Base-by-base conservation (phyloP, 2,329 filamentous ascomycete species). In the Colletotrichum eremochloae region DNA sequence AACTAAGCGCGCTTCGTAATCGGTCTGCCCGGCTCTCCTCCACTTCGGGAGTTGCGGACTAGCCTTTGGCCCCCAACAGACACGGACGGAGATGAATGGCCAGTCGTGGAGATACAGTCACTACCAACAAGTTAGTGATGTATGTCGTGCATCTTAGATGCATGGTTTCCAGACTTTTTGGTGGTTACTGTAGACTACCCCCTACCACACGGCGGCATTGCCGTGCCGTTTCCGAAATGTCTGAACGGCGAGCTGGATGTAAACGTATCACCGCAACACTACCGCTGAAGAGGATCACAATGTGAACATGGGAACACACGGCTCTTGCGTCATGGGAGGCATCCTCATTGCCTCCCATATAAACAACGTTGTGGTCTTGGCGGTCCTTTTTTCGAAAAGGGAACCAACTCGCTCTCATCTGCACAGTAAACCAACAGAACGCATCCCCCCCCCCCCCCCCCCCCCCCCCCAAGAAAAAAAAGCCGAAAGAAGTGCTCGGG, bases 291-390 rank as follows among this genome's bases (percentile, higher is more conserved):
- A 29, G 12, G 50, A 40, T 48, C 33, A 33, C 33, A 63, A 53
- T 53, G 36, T 53, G 61, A 36, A 29, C 36, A n/a, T 42, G 61
- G 61, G 15, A 42, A 42, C 33, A 42, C 46, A 52, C 46, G 38
- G 62, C 50, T 55, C 36, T 64, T 64, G 62, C 62, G 38, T 64
- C 50, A 64, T 56, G 62, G 15, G 20, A 46, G 62, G 38, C 62
- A 46, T 55, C 0, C 18, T 33, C 38, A 11, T 38, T 52, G 38
- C 20, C n/a, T 48, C 46, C 46, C 46, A 46, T 42, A 31, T 15
- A 18, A 63, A 40, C 15, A 9, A 52, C 12, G 4, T 14, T 46
- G 20, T 20, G 15, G 48, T 44, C 50, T 64, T 64, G 62, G 62
- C 61, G 46, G 33, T n/a, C 24, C 38, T 29, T 20, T 29, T 40